These are phyloP conservation scores for Solanum pinnatisectum DNA, from an alignment of 257 asterid genomes.

Conservation along the genomic window DNA sequence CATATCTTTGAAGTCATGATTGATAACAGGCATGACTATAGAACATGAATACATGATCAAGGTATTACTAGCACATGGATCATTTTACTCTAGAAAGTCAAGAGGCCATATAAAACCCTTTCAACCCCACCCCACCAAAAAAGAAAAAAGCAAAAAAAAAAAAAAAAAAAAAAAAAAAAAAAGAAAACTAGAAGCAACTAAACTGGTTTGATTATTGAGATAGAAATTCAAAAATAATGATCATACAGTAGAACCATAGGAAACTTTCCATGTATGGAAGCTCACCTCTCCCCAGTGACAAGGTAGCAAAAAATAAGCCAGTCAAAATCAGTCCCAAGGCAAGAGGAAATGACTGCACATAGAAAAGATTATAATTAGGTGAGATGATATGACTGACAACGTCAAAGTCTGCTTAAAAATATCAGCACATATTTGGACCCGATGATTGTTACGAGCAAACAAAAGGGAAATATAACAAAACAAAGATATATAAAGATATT, in stretches of 20 bases:
- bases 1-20: background rate
- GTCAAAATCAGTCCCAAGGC: constrained; percentile 50
- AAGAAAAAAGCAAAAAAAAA: background rate
- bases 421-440: background rate
- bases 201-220: background rate
- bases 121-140: background rate
- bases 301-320: constrained; percentile 48
- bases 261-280: background rate
- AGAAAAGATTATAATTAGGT: background rate
- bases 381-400: background rate
- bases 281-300: constrained; percentile 73
- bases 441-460: background rate
- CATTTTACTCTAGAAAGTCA: background rate
- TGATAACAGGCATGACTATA: background rate
- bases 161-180: background rate
- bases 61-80: background rate
- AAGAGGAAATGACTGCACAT: constrained; percentile 78
- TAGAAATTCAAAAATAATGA: background rate
- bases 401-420: background rate
- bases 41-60: background rate
- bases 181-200: background rate
- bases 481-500: background rate
- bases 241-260: background rate
- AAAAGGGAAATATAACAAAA: background rate
- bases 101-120: background rate